Evolutionary conservation across 1,139 yeast species (phyloP), one percentile per base, ranked within the genome.

Genomic region (Ogataea hybrid): DNA sequence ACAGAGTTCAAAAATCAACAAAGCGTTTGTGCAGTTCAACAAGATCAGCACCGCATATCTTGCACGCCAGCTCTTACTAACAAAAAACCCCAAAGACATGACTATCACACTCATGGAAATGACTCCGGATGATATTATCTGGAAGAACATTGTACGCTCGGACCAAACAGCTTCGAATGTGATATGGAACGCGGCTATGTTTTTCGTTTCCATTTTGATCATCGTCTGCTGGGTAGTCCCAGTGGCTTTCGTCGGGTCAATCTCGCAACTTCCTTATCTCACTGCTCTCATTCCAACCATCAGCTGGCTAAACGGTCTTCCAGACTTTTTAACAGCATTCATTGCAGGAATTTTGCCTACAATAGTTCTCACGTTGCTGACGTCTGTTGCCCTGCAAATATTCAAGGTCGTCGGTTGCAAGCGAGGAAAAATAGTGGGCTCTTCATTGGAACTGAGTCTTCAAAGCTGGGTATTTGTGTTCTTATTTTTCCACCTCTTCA

Each of bases 401-500:
- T 80, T 81, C 56, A 62, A 82, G 47, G 62, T 63, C 48, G 61
- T 82, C 16, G 68, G 78, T 4, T 62, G 63, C 35, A 65, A 71
- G 41, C 77, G 77, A 50, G 81, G 83, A 6, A 70, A 68, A 31
- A 57, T 72, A 35, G 75, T 84, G 0, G 81, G 81, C 0, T 69
- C 80, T 4, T 77, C 74, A 45, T 58, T 78, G 10, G 86, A 84
- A 56, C 32, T 73, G 3, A 81, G 77, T 48, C 64, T 79, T n/a
- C 89, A 83, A 49, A 64, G 67, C 38, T 83, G 90, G 89, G 65
- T 79, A 66, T 70, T 82, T 70, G 67, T 71, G 51, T 89, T 89
- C 57, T 66, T 84, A 39, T 87, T 86, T 57, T 78, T 87, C 34
- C 96, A 89, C 54, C 79, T 87, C 31, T 89, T 89, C 52, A 62